Conservation (phyloP, 495 filamentous ascomycete species). For the Opeltia flavorubescens region DNA sequence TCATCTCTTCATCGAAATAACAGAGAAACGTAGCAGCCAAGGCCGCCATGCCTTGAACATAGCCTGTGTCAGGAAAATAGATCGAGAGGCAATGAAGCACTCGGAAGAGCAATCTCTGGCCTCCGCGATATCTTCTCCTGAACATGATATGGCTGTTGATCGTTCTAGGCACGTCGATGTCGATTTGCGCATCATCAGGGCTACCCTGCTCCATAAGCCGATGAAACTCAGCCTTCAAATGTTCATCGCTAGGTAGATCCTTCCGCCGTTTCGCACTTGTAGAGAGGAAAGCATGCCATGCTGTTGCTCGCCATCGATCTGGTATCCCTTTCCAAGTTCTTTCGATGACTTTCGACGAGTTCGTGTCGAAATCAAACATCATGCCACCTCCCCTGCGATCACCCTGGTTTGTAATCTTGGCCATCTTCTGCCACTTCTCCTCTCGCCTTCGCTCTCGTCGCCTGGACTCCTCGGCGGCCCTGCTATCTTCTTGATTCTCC, state of each 20-base stretch:
- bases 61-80: conserved; percentile 82
- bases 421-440: conserved; percentile 98
- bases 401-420: conserved; percentile 41
- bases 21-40: conserved; percentile 86
- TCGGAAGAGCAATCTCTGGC: conserved; percentile 83
- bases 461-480: conserved; percentile 43
- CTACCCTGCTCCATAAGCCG: conserved; percentile 57
- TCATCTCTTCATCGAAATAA: conserved; percentile 89
- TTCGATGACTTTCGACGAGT: conserved; percentile 72
- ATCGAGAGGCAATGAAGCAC: conserved; percentile 84
- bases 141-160: conserved; percentile 98
- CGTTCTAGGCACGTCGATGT: conserved; percentile 90
- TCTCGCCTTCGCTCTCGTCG: conserved; percentile 72
- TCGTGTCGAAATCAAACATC: conserved; percentile 78
- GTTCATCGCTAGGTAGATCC: conserved; percentile 47
- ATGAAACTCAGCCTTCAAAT: conserved; percentile 56
- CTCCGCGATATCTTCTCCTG: conserved; percentile 73
- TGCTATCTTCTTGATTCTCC: conserved; percentile 46
- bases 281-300: conserved; percentile 91
- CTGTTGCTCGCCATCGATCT: conserved; percentile 84
- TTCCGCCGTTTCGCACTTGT: conserved; percentile 55
- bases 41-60: conserved; percentile 97
- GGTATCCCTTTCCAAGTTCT: conserved; percentile 97
- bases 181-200: conserved; percentile 91
- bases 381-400: conserved; percentile 59